Evolutionary conservation across 2,329 filamentous ascomycete species (phyloP).

Genomic region (Fragosphaeria purpurea): DNA sequence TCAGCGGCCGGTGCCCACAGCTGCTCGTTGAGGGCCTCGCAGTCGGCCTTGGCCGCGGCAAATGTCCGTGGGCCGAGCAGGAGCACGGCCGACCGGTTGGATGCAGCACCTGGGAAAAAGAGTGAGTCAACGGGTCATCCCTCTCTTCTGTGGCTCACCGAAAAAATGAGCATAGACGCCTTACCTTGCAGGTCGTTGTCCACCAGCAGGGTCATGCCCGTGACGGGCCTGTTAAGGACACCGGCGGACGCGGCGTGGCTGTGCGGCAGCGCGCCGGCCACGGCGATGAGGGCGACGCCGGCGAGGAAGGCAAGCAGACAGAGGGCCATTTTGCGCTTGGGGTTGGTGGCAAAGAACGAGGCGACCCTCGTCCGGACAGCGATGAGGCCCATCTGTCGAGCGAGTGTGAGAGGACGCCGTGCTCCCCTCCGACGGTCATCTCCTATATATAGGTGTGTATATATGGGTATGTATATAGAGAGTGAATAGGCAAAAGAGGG

Average conservation of each 20-base stretch:
- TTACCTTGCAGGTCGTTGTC: conserved; percentile 32
- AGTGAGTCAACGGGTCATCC: too few relatives aligned
- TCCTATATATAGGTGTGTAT: too few relatives aligned
- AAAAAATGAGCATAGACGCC: too few relatives aligned
- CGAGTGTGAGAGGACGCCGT: too few relatives aligned
- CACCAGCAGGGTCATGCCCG: conserved; percentile 27
- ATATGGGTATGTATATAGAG: too few relatives aligned
- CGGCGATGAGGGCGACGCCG: conserved; percentile 7
- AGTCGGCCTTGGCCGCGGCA: conserved; percentile 20
- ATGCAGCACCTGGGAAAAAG: conserved; percentile 21
- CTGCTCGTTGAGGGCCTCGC: conserved; percentile 28
- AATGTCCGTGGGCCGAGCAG: conserved; percentile 22
- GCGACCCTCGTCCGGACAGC: neutral
- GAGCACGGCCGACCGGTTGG: conserved; percentile 24
- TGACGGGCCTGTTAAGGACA: conserved; percentile 8
- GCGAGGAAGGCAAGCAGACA: conserved; percentile 13
- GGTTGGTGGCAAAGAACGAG: conserved; percentile 2
- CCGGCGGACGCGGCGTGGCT: neutral
- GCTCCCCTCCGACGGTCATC: too few relatives aligned
- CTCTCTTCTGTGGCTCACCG: too few relatives aligned
- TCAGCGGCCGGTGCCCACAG: conserved; percentile 27
- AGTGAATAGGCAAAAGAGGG: too few relatives aligned
- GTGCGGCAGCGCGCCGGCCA: neutral
- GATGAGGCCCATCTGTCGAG: neutral
- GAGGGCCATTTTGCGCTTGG: conserved; percentile 9